Evolutionary conservation across 1,284 basidiomycete species (phyloP), one percentile per base, ranked within the genome.

Genomic region (Ceratobasidium papillatum): DNA sequence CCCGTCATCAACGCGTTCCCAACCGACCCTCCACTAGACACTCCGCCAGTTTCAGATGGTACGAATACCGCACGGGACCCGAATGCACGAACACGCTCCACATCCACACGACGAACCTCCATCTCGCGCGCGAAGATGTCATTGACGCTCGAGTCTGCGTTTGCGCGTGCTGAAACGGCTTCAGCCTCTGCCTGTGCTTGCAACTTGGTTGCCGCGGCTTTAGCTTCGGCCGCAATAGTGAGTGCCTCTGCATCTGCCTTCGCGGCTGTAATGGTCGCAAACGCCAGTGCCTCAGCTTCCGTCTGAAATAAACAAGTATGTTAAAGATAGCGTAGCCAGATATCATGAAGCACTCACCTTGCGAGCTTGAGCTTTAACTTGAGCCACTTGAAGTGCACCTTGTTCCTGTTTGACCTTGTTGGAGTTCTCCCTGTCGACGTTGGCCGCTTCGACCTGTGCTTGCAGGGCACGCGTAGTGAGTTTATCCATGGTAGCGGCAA

Each of bases 361-460:
- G 68, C 85, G 86, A 11, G 88, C 78, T 80, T 91, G 86, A 0
- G 90, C 91, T 78, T 89, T 91, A 83, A 94, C 91, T 63, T 87
- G 88, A 34, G 92, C 88, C 17, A 94, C 92, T 4, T 89, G 84
- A 49, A 93, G 85, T 17, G 90, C 85, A 79, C 92, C 92, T 81
- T 94, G 89, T 80, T 94, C 91, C 78, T 92, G 90, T 82, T 93
- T 93, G 78, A 93, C 90, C 81, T 91, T 91, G 83, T 94, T 94
- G 82, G 89, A 91, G 80, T 94, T 94, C 81, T 94, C 92, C 74
- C 92, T 82, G 81, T 94, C 92, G 66, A 93, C 92, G 77, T 94
- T 93, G 27, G 92, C 91, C 74, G 92, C 92, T 81, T 94, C 92
- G 47, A 94, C 92, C 81, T 94, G 92, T 5, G 92, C 91, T 80